phyloP scores from a whole-genome alignment of 805 yeast species.

The Candida pseudoglaebosa region DNA sequence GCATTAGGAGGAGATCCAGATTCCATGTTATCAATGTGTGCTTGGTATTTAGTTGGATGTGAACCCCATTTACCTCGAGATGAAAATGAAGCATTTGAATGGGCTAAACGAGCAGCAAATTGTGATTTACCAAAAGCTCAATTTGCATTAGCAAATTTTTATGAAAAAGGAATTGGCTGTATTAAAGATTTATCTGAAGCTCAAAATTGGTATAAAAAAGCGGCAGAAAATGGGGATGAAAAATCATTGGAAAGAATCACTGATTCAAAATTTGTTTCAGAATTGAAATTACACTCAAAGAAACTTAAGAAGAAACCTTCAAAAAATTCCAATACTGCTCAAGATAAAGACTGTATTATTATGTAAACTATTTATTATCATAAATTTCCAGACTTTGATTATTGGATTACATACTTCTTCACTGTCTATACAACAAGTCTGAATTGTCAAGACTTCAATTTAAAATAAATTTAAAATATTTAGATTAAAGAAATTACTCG shows the following conservation, averaged over 20 bases:
- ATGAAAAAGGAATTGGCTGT: slow-evolving; percentile 86
- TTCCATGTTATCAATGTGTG: slow-evolving; percentile 91
- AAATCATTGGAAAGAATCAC: slow-evolving; percentile 31
- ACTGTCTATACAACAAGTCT: too few relatives aligned
- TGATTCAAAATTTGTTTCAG: slow-evolving; percentile 27
- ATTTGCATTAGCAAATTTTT: slow-evolving; percentile 77
- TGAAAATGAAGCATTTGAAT: slow-evolving; percentile 83
- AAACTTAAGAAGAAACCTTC: slow-evolving; percentile 26
- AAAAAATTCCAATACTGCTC: slow-evolving; percentile 12
- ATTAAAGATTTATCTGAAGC: slow-evolving; percentile 54
- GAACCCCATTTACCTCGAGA: slow-evolving; percentile 78
- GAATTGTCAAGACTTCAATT: too few relatives aligned
- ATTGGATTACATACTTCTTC: too few relatives aligned
- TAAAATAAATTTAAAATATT: too few relatives aligned
- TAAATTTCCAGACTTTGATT: background rate
- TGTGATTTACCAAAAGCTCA: slow-evolving; percentile 77
- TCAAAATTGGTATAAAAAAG: slow-evolving; percentile 69
- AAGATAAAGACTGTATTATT: slow-evolving; percentile 43
- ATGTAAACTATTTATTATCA: slow-evolving; percentile 27
- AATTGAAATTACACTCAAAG: slow-evolving; percentile 20
- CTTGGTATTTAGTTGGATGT: slow-evolving; percentile 93
- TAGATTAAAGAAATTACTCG: too few relatives aligned
- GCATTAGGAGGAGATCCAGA: slow-evolving; percentile 84
- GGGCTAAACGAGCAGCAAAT: slow-evolving; percentile 88
- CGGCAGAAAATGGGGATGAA: slow-evolving; percentile 55